These are phyloP conservation scores for Akanthomyces uredinophilus DNA, from an alignment of 2,329 filamentous ascomycete species.

Conservation along the genomic window DNA sequence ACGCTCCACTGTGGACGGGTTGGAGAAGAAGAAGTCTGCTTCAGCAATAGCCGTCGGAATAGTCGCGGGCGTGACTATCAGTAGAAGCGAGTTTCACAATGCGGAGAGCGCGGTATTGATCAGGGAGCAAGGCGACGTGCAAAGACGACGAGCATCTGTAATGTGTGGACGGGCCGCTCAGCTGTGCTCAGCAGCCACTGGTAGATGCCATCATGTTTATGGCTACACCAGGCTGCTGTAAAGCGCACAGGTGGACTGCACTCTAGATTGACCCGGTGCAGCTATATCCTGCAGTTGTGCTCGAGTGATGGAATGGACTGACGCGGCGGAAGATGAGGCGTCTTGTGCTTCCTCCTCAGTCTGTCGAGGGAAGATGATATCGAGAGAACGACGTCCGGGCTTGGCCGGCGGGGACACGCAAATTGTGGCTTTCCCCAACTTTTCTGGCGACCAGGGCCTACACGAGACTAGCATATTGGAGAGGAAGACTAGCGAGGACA, in stretches of 20 bases:
- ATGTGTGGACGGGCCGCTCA: too few relatives aligned
- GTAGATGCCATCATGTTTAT: too few relatives aligned
- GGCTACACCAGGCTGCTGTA: too few relatives aligned
- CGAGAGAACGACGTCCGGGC: too few relatives aligned
- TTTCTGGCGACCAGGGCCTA: not conserved
- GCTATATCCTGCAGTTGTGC: not conserved
- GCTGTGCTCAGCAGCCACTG: too few relatives aligned
- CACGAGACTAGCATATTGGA: not conserved
- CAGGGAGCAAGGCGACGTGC: too few relatives aligned
- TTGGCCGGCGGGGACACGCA: too few relatives aligned
- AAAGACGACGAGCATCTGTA: too few relatives aligned
- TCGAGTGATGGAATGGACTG: not conserved
- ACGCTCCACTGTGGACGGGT: not conserved
- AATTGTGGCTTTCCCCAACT: conserved; percentile 10
- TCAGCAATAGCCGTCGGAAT: not conserved
- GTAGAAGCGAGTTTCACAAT: too few relatives aligned
- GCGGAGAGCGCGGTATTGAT: not conserved
- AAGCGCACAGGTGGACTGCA: too few relatives aligned
- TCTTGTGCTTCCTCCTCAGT: not conserved
- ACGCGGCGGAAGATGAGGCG: too few relatives aligned
- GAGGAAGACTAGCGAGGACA: not conserved
- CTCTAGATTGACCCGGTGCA: not conserved
- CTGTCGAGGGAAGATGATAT: not conserved
- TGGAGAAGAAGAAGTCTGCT: not conserved
- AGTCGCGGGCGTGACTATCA: not conserved